A percentile compares a stretch with the other conserved stretches of the same genome.
Evolutionary conservation across 768 basidiomycete genomes (phyloP).

Genomic region (Solioccasus polychromus): DNA sequence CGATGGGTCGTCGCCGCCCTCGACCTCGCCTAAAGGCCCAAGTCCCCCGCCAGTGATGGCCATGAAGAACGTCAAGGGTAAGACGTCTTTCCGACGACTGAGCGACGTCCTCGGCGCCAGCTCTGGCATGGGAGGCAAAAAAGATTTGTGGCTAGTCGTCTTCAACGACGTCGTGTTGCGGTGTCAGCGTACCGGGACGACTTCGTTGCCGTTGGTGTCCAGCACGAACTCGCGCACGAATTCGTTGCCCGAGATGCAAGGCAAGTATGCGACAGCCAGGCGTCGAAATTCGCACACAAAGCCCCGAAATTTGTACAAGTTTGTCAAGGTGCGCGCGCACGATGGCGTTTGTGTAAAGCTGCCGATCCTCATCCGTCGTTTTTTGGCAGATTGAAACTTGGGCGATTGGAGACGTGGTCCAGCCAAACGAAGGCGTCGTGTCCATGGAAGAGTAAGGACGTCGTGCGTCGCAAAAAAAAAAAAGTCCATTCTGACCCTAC

Average conservation of each 20-base stretch:
- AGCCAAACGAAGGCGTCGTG: conserved; percentile 77
- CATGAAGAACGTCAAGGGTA: conserved; percentile 66
- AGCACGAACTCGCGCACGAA: conserved; percentile 65
- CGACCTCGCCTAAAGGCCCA: conserved; percentile 23
- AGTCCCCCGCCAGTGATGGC: conserved; percentile 36
- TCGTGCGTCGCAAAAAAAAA: no score
- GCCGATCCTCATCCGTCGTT: conserved; percentile 9
- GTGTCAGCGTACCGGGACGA: conserved; percentile 88
- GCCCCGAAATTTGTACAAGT: conserved; percentile 91
- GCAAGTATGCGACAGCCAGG: conserved; percentile 80
- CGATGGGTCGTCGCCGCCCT: conserved; percentile 19
- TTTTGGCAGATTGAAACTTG: conserved; percentile 84
- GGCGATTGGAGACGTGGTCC: conserved; percentile 74
- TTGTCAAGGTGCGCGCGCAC: conserved; percentile 65
- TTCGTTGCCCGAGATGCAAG: conserved; percentile 80
- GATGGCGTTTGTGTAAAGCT: not conserved
- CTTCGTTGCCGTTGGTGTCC: conserved; percentile 74
- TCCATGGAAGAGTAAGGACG: conserved; percentile 84
- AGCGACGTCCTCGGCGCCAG: conserved; percentile 79
- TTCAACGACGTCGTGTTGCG: conserved; percentile 95
- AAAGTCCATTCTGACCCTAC: no score
- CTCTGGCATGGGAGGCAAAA: conserved; percentile 60
- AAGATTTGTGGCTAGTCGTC: conserved; percentile 90
- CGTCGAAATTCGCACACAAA: conserved; percentile 72
- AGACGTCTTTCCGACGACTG: conserved; percentile 84